phyloP scores from a whole-genome alignment of 2,329 filamentous ascomycete genomes.

The Fusarium coffeatum region DNA sequence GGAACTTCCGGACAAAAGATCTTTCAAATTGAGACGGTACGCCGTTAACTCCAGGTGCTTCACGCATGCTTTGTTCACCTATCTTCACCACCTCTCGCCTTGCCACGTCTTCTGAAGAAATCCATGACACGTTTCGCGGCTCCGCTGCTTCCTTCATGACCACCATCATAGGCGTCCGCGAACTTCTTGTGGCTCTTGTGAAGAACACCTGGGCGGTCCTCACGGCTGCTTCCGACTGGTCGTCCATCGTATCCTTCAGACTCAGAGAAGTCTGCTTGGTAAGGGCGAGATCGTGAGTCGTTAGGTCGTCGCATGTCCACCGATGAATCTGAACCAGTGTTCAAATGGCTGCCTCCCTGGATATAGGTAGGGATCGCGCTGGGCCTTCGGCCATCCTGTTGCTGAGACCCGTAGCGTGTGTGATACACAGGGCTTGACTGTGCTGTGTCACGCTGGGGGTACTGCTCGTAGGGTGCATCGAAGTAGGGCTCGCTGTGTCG shows the following conservation, averaged over 20 bases:
- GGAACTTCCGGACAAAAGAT: conserved; percentile 41
- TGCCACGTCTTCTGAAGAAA: conserved; percentile 91
- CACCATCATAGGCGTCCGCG: conserved; percentile 87
- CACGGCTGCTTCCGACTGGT: conserved; percentile 53
- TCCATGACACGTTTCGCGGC: conserved; percentile 96
- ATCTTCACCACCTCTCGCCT: conserved; percentile 72
- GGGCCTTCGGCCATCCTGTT: conserved; percentile 54
- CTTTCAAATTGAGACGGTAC: conserved; percentile 41
- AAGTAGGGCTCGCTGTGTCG: conserved; percentile 54
- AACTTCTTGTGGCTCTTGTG: conserved; percentile 92
- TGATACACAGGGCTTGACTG: conserved; percentile 55
- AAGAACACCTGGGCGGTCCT: conserved; percentile 68
- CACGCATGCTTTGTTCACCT: conserved; percentile 53
- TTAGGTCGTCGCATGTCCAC: conserved; percentile 60
- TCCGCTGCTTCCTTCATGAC: conserved; percentile 84
- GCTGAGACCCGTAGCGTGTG: conserved; percentile 56
- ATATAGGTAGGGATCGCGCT: conserved; percentile 61
- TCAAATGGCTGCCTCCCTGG: conserved; percentile 58
- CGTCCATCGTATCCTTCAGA: conserved; percentile 58
- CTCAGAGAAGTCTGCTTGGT: conserved; percentile 57
- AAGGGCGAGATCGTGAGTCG: conserved; percentile 55
- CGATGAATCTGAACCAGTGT: conserved; percentile 66
- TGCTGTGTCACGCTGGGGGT: conserved; percentile 50
- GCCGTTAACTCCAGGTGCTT: conserved; percentile 42
- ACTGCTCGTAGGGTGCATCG: conserved; percentile 55